Conservation (phyloP, 1,284 basidiomycete species). For the Puccinia triticina region DNA sequence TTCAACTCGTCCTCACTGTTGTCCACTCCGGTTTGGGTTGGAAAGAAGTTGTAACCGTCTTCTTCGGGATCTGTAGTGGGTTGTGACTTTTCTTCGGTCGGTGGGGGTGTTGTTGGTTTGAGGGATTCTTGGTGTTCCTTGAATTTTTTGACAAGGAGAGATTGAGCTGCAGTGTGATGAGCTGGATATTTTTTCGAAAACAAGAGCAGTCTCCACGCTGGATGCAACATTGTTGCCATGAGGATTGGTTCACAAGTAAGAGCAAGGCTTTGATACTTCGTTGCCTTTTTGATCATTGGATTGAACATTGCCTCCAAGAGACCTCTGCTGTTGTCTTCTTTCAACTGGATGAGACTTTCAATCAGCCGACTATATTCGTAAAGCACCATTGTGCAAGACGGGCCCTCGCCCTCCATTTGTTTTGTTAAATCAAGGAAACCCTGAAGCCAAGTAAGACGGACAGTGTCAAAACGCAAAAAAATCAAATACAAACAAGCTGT, state of each 20-base stretch:
- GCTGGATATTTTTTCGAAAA: background rate
- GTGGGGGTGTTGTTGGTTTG: background rate
- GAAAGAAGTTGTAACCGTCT: background rate
- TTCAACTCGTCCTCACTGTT: no score
- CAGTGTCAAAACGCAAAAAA: no score
- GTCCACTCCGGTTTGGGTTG: background rate
- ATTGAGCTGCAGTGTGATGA: background rate
- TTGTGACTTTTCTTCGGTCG: background rate
- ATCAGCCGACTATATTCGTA: no score
- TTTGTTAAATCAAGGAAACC: no score
- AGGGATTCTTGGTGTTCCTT: background rate
- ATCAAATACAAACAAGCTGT: no score
- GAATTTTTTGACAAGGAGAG: background rate
- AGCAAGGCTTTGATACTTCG: background rate
- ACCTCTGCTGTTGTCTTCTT: no score
- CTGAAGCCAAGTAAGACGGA: no score
- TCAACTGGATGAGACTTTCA: no score
- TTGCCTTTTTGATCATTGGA: background rate
- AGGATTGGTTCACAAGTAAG: background rate
- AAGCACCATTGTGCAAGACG: no score
- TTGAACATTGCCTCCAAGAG: slow-evolving; percentile 4
- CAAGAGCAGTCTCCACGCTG: background rate
- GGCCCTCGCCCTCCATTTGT: no score
- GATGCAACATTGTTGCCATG: no score
- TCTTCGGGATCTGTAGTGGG: background rate